Evolutionary conservation across 768 basidiomycete genomes (phyloP).

Genomic region (Erythrobasidium yunnanense): DNA sequence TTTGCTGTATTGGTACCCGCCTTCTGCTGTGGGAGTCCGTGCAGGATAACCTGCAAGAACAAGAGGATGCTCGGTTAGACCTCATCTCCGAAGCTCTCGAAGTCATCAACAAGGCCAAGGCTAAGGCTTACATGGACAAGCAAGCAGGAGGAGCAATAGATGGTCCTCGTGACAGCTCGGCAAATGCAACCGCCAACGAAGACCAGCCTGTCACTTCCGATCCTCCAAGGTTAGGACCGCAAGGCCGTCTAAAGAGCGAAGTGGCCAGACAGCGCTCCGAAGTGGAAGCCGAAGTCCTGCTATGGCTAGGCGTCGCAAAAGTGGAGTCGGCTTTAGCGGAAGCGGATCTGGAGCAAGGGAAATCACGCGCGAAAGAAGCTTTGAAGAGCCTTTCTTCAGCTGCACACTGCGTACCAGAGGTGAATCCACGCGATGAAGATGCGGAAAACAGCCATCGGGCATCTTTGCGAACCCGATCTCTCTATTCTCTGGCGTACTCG

Average conservation of each 20-base stretch:
- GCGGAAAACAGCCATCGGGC: neutral
- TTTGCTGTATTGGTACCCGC: slow-evolving; percentile 10
- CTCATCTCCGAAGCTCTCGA: slow-evolving; percentile 2
- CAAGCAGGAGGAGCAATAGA: no score
- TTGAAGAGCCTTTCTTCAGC: neutral
- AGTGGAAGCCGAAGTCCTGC: slow-evolving; percentile 1
- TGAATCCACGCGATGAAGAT: neutral
- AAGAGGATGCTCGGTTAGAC: slow-evolving; percentile 17
- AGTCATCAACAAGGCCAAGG: slow-evolving; percentile 17
- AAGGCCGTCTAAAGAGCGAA: no score
- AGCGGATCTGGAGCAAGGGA: slow-evolving; percentile 6
- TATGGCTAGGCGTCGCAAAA: slow-evolving; percentile 14
- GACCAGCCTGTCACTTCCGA: no score
- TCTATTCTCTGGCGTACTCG: slow-evolving; percentile 15
- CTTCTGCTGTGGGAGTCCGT: slow-evolving; percentile 7
- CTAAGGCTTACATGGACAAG: neutral
- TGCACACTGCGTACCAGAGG: neutral
- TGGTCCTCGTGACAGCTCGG: no score
- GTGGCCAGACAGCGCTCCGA: no score
- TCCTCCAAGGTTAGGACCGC: no score
- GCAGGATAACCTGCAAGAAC: slow-evolving; percentile 14
- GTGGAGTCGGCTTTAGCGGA: slow-evolving; percentile 12
- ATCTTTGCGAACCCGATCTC: neutral
- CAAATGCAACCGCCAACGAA: no score
- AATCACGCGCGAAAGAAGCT: neutral